phyloP scores from a whole-genome alignment of 2,329 filamentous ascomycete genomes.

The Venturia carpophila region DNA sequence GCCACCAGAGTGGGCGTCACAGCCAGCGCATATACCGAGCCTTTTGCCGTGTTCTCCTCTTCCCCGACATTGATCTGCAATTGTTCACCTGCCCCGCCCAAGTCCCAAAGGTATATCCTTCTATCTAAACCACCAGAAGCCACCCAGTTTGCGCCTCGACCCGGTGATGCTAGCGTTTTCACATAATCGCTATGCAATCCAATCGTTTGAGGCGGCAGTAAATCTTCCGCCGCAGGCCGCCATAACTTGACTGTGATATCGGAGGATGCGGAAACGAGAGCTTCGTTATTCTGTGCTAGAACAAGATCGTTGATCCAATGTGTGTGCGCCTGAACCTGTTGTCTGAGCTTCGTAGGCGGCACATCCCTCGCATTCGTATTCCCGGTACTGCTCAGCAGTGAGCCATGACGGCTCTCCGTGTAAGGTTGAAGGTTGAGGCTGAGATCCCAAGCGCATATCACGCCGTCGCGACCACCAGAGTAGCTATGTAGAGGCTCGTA shows the following conservation, averaged over 20 bases:
- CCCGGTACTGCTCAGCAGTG: conserved; percentile 23
- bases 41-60: conserved; percentile 77
- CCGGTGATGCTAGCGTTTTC: conserved; percentile 80
- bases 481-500: conserved; percentile 55
- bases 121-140: conserved; percentile 90
- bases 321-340: conserved; percentile 73
- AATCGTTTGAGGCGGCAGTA: conserved; percentile 65
- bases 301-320: conserved; percentile 95
- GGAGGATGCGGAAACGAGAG: conserved; percentile 84
- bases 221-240: conserved; percentile 61
- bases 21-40: conserved; percentile 86
- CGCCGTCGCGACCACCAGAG: conserved; percentile 89
- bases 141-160: conserved; percentile 68
- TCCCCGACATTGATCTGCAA: conserved; percentile 79
- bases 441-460: conserved; percentile 92
- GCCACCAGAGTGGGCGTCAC: conserved; percentile 75
- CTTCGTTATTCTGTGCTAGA: conserved; percentile 67
- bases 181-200: conserved; percentile 94
- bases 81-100: conserved; percentile 77
- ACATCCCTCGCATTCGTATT: conserved; percentile 28
- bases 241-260: conserved; percentile 89
- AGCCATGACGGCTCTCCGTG: background rate
- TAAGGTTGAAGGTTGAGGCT: conserved; percentile 53
- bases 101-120: conserved; percentile 87
- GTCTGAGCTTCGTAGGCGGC: conserved; percentile 46